Base-by-base conservation (phyloP, 1,284 basidiomycete genomes). In the Ceratobasidium sp. region DNA sequence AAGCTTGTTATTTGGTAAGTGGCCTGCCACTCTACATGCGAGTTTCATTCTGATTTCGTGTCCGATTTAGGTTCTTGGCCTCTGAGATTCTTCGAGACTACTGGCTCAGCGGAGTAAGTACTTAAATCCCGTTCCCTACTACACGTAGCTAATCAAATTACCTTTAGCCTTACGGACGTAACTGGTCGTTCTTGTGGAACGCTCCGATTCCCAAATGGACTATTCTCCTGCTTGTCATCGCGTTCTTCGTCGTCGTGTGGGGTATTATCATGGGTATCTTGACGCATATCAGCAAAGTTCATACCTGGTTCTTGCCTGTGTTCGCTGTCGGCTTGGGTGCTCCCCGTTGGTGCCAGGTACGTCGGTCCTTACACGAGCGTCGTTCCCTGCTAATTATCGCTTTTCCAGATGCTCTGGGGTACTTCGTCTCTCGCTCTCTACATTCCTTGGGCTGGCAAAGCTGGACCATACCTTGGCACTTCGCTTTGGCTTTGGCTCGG, bases 401-500 rank as follows among this genome's bases (percentile, higher is more conserved):
- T 53, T 67, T 59, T 75, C 29, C 76, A 92, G 88, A 94, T 93
- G 88, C 81, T 95, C 44, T 95, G 93, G 93, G 93, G 93, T 77
- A 94, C 93, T 8, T 94, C 93, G 9, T 94, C 92, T n/a, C 86
- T 94, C 33, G 93, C 92, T 1, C 82, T 96, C 27, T 97, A 97
- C 81, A 91, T 97, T 75, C 95, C 95, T 17, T 97, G 95, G 95
- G 95, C 92, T 9, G 94, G 95, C 17, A 81, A 80, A 14, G 89
- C 87, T 8, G 95, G 95, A 22, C 94, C 95, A 24, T 97, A 96
- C 82, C 89, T 97, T 75, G 93, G 93, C 64, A 88, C 94, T 41
- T 93, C 91, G 41, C 84, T 97, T 44, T 97, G 95, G 95, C 86
- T 97, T 50, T 97, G 95, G 95, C 88, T 97, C 15, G 95, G 95